Base-by-base conservation (phyloP, 495 filamentous ascomycete genomes). In the Parmelia sp. region DNA sequence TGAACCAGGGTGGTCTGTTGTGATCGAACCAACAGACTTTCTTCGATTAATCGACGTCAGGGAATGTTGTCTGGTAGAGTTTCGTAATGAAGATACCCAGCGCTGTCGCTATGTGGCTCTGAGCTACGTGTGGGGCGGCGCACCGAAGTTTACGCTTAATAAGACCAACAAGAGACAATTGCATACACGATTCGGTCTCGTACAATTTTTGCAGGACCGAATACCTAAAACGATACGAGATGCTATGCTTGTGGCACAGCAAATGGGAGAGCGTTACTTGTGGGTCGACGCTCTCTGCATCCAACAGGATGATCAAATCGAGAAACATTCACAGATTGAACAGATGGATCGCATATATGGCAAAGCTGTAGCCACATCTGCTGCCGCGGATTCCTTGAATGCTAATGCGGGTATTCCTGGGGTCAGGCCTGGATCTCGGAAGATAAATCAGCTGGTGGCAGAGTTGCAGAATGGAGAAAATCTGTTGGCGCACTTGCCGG, bases 241-340 rank as follows among this genome's bases (percentile, higher is more conserved):
- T 47, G 67, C 68, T 17, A 69, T 69, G 40, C 31, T n/a, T 17
- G 37, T 65, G 25, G 44, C 45, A 33, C 19, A 12, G n/a, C 39
- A 39, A 17, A 56, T 69, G 19, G 62, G 59, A 29, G 42, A 66
- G 49, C 45, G 58, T 33, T 71, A 69, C 60, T 42, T 71, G 15
- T 71, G 69, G 69, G 60, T 71, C 21, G 69, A 71, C 51, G 33
- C 39, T 35, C 60, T 71, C 39, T 71, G 69, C 60, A 67, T 67
- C 45, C 39, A 58, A 57, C 65, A 67, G 64, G 65, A 67, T 63
- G 53, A 67, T 59, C 51, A 39, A 57, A 8, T 57, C 36, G 60
- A 67, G 15, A 63, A 57, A 39, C 27, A 49, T 25, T n/a, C 49
- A 19, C 60, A 67, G 27, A 67, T 67, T 21, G 27, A 36, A 17